Evolutionary conservation across 768 basidiomycete genomes (phyloP).

Genomic region (Trametes coccinea): DNA sequence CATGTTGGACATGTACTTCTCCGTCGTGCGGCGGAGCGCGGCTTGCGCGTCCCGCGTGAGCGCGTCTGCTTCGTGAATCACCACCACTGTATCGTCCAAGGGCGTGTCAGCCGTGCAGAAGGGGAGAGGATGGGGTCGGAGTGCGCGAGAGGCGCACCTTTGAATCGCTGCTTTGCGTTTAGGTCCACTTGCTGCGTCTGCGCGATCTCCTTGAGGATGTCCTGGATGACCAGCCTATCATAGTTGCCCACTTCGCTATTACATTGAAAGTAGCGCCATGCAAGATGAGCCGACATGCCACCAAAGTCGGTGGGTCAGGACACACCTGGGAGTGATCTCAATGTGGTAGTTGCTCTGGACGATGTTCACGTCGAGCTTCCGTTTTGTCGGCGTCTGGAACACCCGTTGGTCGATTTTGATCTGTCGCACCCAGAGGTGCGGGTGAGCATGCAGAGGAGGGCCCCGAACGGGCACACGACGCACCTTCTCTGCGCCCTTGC

Average conservation of each 20-base stretch:
- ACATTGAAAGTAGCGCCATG: background rate
- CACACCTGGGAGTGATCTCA: constrained; percentile 94
- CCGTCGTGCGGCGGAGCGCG: constrained; percentile 96
- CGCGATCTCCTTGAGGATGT: constrained; percentile 96
- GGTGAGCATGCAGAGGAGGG: background rate
- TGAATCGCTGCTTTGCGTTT: constrained; percentile 93
- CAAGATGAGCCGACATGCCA: too few relatives aligned
- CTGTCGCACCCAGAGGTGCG: constrained; percentile 41
- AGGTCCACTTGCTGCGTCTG: constrained; percentile 98
- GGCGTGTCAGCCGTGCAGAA: background rate
- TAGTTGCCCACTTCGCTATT: constrained; percentile 92
- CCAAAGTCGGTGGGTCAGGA: background rate
- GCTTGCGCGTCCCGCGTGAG: constrained; percentile 96
- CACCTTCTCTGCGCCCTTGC: constrained; percentile 90
- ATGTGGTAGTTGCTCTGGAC: constrained; percentile 98
- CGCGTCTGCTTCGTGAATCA: constrained; percentile 97
- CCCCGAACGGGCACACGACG: constrained; percentile 13
- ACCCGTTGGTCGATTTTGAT: constrained; percentile 97
- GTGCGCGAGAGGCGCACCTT: constrained; percentile 56
- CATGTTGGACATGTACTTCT: constrained; percentile 98
- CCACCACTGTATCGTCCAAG: constrained; percentile 63
- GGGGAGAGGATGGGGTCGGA: constrained; percentile 1
- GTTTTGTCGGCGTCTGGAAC: constrained; percentile 90
- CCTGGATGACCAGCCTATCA: constrained; percentile 94
- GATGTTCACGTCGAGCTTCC: constrained; percentile 94